These are phyloP conservation scores for Cyclotella atomus DNA, from an alignment of 108 stramenopile species.

Conservation along the genomic window DNA sequence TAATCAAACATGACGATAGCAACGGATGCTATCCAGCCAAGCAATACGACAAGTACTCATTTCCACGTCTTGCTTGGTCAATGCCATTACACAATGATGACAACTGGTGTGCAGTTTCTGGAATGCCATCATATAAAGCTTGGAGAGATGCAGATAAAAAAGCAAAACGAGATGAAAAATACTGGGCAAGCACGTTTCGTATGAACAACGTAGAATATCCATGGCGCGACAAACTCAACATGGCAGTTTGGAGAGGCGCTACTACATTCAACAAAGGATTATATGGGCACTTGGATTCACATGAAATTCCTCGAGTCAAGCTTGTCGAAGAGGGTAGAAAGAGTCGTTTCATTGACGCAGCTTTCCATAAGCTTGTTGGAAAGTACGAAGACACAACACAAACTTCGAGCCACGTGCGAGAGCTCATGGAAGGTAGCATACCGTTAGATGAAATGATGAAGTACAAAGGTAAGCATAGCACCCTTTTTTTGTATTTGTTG, in stretches of 20 bases:
- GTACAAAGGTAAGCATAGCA: slow-evolving; percentile 37
- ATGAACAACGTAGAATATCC: slow-evolving; percentile 25
- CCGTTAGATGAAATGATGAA: slow-evolving; percentile 49
- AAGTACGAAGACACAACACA: slow-evolving; percentile 20
- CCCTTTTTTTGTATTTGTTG: neutral
- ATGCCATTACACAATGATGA: slow-evolving; percentile 25
- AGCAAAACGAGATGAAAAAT: neutral
- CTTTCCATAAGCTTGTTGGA: slow-evolving; percentile 45
- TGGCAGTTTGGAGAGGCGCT: slow-evolving; percentile 55
- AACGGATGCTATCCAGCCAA: slow-evolving; percentile 43
- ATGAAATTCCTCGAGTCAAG: slow-evolving; percentile 35
- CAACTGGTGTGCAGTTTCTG: slow-evolving; percentile 31
- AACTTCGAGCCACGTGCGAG: neutral
- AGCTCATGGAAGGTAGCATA: slow-evolving; percentile 27
- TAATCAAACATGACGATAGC: slow-evolving; percentile 52
- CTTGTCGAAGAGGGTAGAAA: slow-evolving; percentile 22
- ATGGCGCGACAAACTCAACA: slow-evolving; percentile 29
- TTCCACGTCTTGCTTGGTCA: slow-evolving; percentile 48
- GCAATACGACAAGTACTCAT: slow-evolving; percentile 29
- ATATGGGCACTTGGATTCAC: slow-evolving; percentile 30
- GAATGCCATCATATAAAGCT: slow-evolving; percentile 48
- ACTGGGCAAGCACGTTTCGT: slow-evolving; percentile 5
- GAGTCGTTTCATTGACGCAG: slow-evolving; percentile 44
- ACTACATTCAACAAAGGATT: slow-evolving; percentile 44
- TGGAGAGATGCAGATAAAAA: slow-evolving; percentile 26